Evolutionary conservation across 1,139 yeast genomes (phyloP).

Genomic region (Candida tetrigidarum): DNA sequence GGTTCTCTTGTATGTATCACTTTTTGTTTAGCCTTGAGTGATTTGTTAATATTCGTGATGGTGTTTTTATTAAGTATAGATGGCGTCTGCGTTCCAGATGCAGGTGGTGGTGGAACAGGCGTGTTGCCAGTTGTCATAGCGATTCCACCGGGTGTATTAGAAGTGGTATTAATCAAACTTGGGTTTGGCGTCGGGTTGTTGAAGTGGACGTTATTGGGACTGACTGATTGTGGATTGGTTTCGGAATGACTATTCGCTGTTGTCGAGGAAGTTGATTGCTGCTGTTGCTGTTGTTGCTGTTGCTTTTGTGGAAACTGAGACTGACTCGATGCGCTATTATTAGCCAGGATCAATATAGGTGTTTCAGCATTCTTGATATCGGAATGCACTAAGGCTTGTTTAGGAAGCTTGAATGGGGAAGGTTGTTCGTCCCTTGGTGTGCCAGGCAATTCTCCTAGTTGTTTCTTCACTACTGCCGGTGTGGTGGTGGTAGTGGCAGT

Average conservation of each 20-base stretch:
- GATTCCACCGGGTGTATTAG: neutral
- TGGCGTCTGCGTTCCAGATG: constrained; percentile 13
- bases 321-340: neutral
- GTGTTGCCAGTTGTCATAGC: constrained; percentile 2
- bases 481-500: neutral
- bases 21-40: constrained; percentile 46
- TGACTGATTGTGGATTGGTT: neutral
- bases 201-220: neutral
- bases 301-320: neutral
- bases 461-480: neutral
- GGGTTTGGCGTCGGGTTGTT: constrained; percentile 2
- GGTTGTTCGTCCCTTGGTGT: neutral
- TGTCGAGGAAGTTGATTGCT: constrained; percentile 1
- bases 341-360: neutral
- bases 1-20: constrained; percentile 43
- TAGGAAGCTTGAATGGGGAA: neutral
- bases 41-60: constrained; percentile 42
- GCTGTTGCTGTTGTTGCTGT: neutral
- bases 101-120: constrained; percentile 1
- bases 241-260: neutral
- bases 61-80: constrained; percentile 32
- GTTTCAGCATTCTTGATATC: neutral
- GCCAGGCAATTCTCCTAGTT: neutral
- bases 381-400: neutral
- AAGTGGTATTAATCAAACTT: constrained; percentile 2